These are phyloP conservation scores for Pharus latifolius DNA, from an alignment of 176 grass and related monocot species.

Conservation along the genomic window DNA sequence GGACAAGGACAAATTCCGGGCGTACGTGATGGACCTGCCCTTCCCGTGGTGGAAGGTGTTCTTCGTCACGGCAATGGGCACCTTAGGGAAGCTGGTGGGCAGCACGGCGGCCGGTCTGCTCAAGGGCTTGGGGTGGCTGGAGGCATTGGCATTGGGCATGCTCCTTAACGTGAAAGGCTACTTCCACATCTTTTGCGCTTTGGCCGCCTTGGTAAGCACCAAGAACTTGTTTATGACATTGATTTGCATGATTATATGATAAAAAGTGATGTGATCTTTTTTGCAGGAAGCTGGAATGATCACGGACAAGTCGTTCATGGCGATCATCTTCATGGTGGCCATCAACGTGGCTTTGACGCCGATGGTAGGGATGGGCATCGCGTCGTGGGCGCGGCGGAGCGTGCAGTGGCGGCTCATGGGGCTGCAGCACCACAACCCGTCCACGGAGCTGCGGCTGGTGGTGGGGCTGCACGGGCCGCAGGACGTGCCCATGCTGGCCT, in stretches of 20 bases:
- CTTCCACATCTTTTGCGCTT: constrained; percentile 71
- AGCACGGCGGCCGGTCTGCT: constrained; percentile 21
- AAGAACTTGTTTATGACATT: not conserved
- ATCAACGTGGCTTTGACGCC: constrained; percentile 44
- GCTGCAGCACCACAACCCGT: constrained; percentile 42
- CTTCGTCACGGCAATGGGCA: constrained; percentile 36
- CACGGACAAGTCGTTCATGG: constrained; percentile 49
- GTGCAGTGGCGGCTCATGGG: constrained; percentile 57
- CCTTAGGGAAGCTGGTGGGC: constrained; percentile 43
- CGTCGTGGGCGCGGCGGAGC: constrained; percentile 41
- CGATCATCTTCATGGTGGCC: constrained; percentile 45
- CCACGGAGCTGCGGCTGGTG: constrained; percentile 42
- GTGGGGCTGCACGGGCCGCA: constrained; percentile 50
- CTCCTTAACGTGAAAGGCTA: constrained; percentile 77
- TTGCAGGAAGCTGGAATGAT: constrained; percentile 28
- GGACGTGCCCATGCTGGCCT: constrained; percentile 37
- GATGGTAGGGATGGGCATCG: constrained; percentile 35
- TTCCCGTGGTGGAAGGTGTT: constrained; percentile 40
- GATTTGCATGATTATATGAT: too few relatives aligned
- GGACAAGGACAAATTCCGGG: not conserved
- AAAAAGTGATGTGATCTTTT: too few relatives aligned
- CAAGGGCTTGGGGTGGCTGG: constrained; percentile 31
- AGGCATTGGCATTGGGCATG: constrained; percentile 54
- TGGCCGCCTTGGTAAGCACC: constrained; percentile 24
- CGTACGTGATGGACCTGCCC: constrained; percentile 31